phyloP scores from a whole-genome alignment of 768 basidiomycete species.

The Naganishia kalamii region DNA sequence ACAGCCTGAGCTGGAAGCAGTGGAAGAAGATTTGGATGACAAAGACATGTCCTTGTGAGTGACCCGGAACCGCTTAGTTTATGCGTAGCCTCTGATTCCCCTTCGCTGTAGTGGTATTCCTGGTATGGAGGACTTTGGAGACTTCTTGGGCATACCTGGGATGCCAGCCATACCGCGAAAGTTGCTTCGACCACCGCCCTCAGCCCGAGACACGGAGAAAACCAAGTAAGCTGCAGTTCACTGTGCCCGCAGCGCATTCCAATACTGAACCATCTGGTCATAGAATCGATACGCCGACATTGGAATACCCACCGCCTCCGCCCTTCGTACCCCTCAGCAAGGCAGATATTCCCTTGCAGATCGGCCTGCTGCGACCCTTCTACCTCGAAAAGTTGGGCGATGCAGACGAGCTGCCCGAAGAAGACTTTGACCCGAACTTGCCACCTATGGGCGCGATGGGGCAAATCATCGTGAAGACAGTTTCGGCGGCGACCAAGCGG shows the following conservation, averaged over 20 bases:
- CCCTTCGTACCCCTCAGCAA: constrained; percentile 67
- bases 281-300: constrained; percentile 57
- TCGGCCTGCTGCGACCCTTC: constrained; percentile 74
- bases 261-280: constrained; percentile 9
- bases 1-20: constrained; percentile 35
- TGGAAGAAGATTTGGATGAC: constrained; percentile 48
- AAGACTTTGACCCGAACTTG: constrained; percentile 36
- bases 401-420: constrained; percentile 22
- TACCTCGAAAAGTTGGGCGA: constrained; percentile 48
- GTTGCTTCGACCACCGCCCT: constrained; percentile 62
- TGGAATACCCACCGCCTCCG: constrained; percentile 72
- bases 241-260: not conserved
- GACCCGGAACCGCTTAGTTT: not conserved
- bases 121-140: constrained; percentile 71
- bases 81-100: not conserved
- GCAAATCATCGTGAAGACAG: constrained; percentile 29
- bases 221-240: not conserved
- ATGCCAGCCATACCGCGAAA: constrained; percentile 49
- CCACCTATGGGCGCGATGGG: constrained; percentile 37
- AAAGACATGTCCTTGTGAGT: constrained; percentile 64
- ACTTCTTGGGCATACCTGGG: constrained; percentile 83
- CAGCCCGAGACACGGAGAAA: not conserved
- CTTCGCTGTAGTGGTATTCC: constrained; percentile 70
- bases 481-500: constrained; percentile 4
- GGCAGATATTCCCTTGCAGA: constrained; percentile 65